phyloP scores from a whole-genome alignment of 1,139 yeast species.

The Yamadazyma kanchanaburiensis region DNA sequence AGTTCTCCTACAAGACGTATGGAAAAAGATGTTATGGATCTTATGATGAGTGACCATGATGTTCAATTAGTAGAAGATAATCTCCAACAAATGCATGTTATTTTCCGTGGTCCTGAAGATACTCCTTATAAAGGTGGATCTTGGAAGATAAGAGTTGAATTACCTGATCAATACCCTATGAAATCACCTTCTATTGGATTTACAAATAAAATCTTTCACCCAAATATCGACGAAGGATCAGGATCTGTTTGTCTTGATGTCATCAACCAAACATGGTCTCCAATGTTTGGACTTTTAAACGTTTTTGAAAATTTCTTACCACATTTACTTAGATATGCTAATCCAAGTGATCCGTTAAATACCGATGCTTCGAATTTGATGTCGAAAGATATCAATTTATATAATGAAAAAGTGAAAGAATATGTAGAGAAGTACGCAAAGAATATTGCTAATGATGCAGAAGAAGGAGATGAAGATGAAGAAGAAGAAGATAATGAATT shows the following conservation, averaged over 20 bases:
- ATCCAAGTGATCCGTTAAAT: slow-evolving; percentile 91
- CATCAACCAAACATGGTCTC: slow-evolving; percentile 97
- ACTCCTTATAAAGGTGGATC: slow-evolving; percentile 88
- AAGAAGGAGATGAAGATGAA: slow-evolving; percentile 37
- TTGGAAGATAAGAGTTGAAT: slow-evolving; percentile 90
- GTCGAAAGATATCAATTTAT: slow-evolving; percentile 65
- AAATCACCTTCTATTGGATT: slow-evolving; percentile 96
- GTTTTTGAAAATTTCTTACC: slow-evolving; percentile 93
- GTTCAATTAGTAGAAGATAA: slow-evolving; percentile 83
- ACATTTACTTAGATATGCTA: slow-evolving; percentile 86
- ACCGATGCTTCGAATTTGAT: slow-evolving; percentile 86
- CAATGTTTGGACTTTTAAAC: slow-evolving; percentile 90
- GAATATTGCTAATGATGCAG: slow-evolving; percentile 32
- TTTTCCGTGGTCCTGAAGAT: slow-evolving; percentile 84
- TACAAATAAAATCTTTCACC: slow-evolving; percentile 87
- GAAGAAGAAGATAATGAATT: slow-evolving; percentile 44
- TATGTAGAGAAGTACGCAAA: slow-evolving; percentile 76
- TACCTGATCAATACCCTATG: slow-evolving; percentile 94
- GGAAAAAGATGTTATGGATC: slow-evolving; percentile 95
- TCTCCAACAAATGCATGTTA: slow-evolving; percentile 86
- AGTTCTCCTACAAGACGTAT: slow-evolving; percentile 85
- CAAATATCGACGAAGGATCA: slow-evolving; percentile 84
- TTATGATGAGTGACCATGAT: slow-evolving; percentile 94
- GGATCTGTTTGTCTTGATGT: slow-evolving; percentile 97
- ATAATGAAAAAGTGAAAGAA: slow-evolving; percentile 65